Percentiles rank a stretch among this genome's conserved stretches.
phyloP scores from a whole-genome alignment of 2,329 filamentous ascomycete genomes.

The Scedosporium minutisporum region DNA sequence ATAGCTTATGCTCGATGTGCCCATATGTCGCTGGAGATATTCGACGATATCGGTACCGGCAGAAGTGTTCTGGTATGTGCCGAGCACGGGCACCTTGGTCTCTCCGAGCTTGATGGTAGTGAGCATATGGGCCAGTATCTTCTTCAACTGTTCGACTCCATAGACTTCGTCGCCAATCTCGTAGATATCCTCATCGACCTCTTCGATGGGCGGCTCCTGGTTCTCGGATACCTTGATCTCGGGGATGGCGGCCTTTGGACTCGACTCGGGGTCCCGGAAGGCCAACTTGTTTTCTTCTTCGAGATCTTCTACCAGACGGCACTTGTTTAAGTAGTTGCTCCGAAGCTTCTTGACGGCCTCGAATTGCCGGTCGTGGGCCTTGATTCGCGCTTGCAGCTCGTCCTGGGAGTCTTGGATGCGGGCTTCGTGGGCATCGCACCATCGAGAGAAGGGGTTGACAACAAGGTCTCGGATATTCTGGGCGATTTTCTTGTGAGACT shows the following conservation, averaged over 20 bases:
- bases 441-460: slow-evolving; percentile 84
- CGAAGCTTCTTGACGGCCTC: slow-evolving; percentile 86
- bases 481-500: slow-evolving; percentile 89
- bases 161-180: slow-evolving; percentile 90
- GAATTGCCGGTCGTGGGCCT: slow-evolving; percentile 84
- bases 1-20: slow-evolving; percentile 74
- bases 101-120: slow-evolving; percentile 80
- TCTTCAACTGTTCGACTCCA: slow-evolving; percentile 77
- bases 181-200: slow-evolving; percentile 71
- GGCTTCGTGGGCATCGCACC: slow-evolving; percentile 90
- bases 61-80: slow-evolving; percentile 89
- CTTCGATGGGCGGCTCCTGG: slow-evolving; percentile 42
- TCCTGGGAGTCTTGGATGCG: slow-evolving; percentile 92
- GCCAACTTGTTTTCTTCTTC: slow-evolving; percentile 98
- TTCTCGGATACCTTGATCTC: slow-evolving; percentile 81
- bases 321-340: slow-evolving; percentile 98
- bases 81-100: slow-evolving; percentile 89
- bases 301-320: slow-evolving; percentile 85
- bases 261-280: slow-evolving; percentile 76
- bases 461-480: slow-evolving; percentile 95
- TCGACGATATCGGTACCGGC: slow-evolving; percentile 89
- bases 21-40: slow-evolving; percentile 84
- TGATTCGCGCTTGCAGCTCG: slow-evolving; percentile 82
- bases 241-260: slow-evolving; percentile 59
- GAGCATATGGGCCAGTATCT: slow-evolving; percentile 77